These are phyloP conservation scores for Pyronema omphalodes DNA, from an alignment of 495 filamentous ascomycete species.

Conservation along the genomic window DNA sequence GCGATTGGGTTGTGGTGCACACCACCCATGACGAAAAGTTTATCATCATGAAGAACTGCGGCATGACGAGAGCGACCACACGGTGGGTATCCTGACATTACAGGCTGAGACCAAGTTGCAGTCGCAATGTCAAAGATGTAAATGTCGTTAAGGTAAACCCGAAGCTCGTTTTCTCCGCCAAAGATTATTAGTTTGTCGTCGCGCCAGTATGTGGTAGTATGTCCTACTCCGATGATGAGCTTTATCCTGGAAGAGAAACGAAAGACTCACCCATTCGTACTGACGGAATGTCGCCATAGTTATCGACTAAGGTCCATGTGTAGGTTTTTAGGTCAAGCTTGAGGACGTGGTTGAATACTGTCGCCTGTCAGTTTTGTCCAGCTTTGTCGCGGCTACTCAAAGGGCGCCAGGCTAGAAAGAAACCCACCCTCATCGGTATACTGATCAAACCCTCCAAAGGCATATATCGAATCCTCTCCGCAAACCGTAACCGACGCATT, in stretches of 20 bases:
- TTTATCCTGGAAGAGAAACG: background rate
- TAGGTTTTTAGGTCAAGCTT: slow-evolving; percentile 65
- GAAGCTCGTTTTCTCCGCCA: slow-evolving; percentile 93
- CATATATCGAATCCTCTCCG: slow-evolving; percentile 88
- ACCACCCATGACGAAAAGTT: slow-evolving; percentile 83
- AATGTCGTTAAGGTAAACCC: slow-evolving; percentile 84
- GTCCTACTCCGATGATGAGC: slow-evolving; percentile 36
- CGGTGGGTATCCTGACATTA: slow-evolving; percentile 63
- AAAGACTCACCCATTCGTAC: slow-evolving; percentile 74
- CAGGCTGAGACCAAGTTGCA: slow-evolving; percentile 82
- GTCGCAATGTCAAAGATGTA: slow-evolving; percentile 90
- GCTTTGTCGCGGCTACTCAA: background rate
- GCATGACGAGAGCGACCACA: slow-evolving; percentile 84
- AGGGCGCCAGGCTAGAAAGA: background rate
- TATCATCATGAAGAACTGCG: slow-evolving; percentile 86
- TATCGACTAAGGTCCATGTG: slow-evolving; percentile 90
- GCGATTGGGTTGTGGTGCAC: slow-evolving; percentile 48
- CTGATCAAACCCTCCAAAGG: slow-evolving; percentile 97
- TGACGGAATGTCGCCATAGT: slow-evolving; percentile 95
- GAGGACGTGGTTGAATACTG: slow-evolving; percentile 94
- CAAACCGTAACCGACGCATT: slow-evolving; percentile 97
- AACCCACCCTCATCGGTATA: slow-evolving; percentile 75
- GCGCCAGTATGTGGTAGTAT: slow-evolving; percentile 88
- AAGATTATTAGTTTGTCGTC: slow-evolving; percentile 89
- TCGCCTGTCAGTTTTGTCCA: background rate